These are phyloP conservation scores for Blastobotrys ciferrii DNA, from an alignment of 1,139 yeast species.

Conservation along the genomic window DNA sequence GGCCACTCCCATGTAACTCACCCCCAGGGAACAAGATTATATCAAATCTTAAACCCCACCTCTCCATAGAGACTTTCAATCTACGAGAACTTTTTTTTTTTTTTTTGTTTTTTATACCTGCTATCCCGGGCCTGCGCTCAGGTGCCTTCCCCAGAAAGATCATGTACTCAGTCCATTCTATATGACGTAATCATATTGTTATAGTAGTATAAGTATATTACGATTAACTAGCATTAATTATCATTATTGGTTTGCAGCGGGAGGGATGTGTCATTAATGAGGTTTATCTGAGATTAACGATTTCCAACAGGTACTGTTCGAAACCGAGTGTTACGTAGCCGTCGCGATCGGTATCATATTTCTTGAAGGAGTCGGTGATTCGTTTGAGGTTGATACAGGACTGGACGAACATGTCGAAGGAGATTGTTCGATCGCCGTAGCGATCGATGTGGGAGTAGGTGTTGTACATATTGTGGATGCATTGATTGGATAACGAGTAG, in stretches of 20 bases:
- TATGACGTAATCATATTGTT: too few relatives aligned
- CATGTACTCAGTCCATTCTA: too few relatives aligned
- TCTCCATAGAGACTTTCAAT: too few relatives aligned
- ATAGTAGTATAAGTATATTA: too few relatives aligned
- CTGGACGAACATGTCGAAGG: conserved; percentile 82
- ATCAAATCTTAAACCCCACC: too few relatives aligned
- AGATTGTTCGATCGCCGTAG: conserved; percentile 55
- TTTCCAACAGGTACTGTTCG: conserved; percentile 73
- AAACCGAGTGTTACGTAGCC: conserved; percentile 77
- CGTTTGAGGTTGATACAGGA: conserved; percentile 73
- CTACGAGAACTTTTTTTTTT: too few relatives aligned
- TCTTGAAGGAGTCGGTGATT: conserved; percentile 75
- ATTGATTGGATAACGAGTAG: conserved; percentile 60
- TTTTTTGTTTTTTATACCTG: too few relatives aligned
- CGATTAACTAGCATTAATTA: too few relatives aligned
- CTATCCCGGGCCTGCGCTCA: too few relatives aligned
- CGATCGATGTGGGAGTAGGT: conserved; percentile 50
- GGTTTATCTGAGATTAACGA: conserved; percentile 27
- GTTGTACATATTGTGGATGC: conserved; percentile 60
- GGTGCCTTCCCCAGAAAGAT: too few relatives aligned
- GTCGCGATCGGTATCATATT: conserved; percentile 69
- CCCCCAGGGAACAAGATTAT: neutral
- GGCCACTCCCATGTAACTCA: neutral
- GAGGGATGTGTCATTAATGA: too few relatives aligned
- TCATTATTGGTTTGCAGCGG: too few relatives aligned